Evolutionary conservation across 1,284 basidiomycete genomes (phyloP), one percentile per base, ranked within the genome.

Genomic region (Moesziomyces sp.): DNA sequence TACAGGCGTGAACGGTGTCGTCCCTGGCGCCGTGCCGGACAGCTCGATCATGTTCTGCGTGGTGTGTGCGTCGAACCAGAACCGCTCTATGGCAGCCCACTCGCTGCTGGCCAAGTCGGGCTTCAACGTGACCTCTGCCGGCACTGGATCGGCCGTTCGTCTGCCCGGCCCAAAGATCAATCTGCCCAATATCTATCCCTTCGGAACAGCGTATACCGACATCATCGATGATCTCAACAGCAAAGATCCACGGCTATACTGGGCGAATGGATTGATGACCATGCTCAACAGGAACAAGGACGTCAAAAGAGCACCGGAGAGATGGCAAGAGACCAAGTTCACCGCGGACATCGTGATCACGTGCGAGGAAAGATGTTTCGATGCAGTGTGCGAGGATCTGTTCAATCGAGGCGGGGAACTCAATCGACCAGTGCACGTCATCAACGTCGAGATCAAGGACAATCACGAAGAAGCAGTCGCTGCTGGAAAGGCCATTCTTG

Each of bases 381-480:
- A 99, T 83, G 92, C 94, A 3, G 97, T 99, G 19, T 98, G 96
- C 82, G 97, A 99, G 85, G 97, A 99, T 86, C 86, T 99, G 19
- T 87, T 99, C 63, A 87, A 88, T 44, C 89, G 93, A 68, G 94
- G 94, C 26, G 93, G 95, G 2, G 96, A 99, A 68, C 90, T 91
- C 82, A 98, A 95, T 86, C 90, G 91, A 58, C 91, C 94, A 0
- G 94, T 99, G 23, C 97, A 99, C 84, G 86, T 99, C 57, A 94
- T 99, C 85, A 99, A 99, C 85, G 89, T 99, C 66, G 97, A 99
- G 84, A 99, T 99, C 86, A 97, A 93, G 86, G 97, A 99, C 86
- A 99, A 97, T 82, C 96, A 98, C 80, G 97, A 99, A 87, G 97
- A 99, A 85, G 97, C 97, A 0, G 87, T 92, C 34, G 93, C 97